Evolutionary conservation across 768 basidiomycete species (phyloP).

Genomic region (Mycena metata): DNA sequence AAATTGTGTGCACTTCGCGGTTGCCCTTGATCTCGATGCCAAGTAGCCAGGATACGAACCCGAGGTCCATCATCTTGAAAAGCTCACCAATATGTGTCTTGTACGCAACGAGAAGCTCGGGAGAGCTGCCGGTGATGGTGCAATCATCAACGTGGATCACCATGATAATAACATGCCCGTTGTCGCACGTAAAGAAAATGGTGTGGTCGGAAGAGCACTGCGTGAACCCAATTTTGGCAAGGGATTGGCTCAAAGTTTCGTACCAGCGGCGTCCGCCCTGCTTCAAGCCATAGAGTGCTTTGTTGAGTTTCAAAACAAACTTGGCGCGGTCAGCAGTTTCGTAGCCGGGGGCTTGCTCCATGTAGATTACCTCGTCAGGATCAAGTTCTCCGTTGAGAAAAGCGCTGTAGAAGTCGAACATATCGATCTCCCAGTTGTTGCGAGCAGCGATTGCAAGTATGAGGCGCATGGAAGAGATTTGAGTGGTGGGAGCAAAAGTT

Average conservation of each 20-base stretch:
- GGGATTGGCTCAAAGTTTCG: too few species aligned
- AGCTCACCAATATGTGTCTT: constrained; percentile 12
- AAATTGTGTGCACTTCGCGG: too few species aligned
- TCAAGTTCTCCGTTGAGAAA: too few species aligned
- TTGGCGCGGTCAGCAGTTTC: not conserved
- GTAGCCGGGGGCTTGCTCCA: not conserved
- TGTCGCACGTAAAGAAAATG: not conserved
- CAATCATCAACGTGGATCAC: constrained; percentile 35
- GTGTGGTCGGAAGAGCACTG: constrained; percentile 1
- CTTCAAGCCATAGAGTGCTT: not conserved
- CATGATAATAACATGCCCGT: constrained; percentile 14
- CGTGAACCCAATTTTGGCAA: not conserved
- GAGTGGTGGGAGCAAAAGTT: too few species aligned
- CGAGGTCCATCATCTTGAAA: constrained; percentile 14
- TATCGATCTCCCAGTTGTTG: too few species aligned
- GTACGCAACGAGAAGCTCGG: constrained; percentile 12
- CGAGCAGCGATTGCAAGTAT: too few species aligned
- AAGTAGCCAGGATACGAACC: too few species aligned
- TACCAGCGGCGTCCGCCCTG: too few species aligned
- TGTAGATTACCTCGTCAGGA: too few species aligned
- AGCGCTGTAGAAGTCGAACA: too few species aligned
- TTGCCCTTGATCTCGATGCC: too few species aligned
- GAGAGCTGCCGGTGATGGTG: constrained; percentile 26
- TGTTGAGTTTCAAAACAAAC: not conserved
- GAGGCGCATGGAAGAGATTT: too few species aligned